Base-by-base conservation (phyloP, 2,329 filamentous ascomycete genomes). In the Microdochium trichocladiopsis region DNA sequence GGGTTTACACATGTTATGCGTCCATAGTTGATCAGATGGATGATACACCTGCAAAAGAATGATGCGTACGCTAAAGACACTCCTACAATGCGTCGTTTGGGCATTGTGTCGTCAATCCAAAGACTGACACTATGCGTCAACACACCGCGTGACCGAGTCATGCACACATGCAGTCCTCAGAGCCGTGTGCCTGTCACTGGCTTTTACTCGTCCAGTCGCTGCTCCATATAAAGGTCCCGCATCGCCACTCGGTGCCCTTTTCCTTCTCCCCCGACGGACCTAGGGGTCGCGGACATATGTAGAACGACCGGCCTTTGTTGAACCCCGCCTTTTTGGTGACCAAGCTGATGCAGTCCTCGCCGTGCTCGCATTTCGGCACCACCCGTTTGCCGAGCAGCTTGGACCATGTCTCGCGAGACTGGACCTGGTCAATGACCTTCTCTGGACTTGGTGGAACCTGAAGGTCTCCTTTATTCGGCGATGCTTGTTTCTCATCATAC, bases 251-350 rank as follows among this genome's bases (percentile, higher is more conserved):
- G 0, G 90, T 91, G 2, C 85, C 87, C 54, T 76, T 87, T 68
- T 95, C 92, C 66, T 94, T 94, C 59, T 87, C 82, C 0, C 91
- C 94, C 23, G 86, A 88, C 1, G 91, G 91, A 0, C 91, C 93
- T 2, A 97, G 71, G 3, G 94, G 94, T 41, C 86, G 79, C 14
- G 76, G 65, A 56, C 83, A 86, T 52, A 83, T 79, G 65, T 80
- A 86, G 62, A 86, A 86, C 1, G 80, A 81, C 33, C 83, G 73
- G 4, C 80, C 93, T 70, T 65, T 86, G 62, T 97, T 99, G 56
- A 89, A 73, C 1, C 94, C 94, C 1, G 90, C 78, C 65, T 97
- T 97, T 72, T 93, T 96, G 1, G 92, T 96, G 18, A 85, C 79
- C 50, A 93, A 73, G 57, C 79, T 89, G 57, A 91, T 88, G 68